A percentile compares a stretch with the other conserved stretches of the same genome.
phyloP scores from a whole-genome alignment of 2,329 filamentous ascomycete genomes.

The Cladorrhinum sp. region DNA sequence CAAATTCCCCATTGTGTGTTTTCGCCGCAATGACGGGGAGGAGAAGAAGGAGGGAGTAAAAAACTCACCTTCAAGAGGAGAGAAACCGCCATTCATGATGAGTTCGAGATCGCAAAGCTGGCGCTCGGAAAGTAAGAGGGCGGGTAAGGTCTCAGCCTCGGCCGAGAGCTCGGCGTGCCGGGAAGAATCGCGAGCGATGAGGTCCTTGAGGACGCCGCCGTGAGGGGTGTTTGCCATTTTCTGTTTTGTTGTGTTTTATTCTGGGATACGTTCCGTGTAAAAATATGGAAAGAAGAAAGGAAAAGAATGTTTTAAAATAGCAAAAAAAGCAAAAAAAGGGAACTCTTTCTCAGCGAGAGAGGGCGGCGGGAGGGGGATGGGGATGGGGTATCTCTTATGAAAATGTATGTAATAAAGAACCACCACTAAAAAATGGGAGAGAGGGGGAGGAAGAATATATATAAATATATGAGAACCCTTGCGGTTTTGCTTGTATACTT shows the following conservation, averaged over 20 bases:
- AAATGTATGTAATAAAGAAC: not conserved
- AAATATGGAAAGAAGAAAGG: not conserved
- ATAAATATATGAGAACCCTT: no score
- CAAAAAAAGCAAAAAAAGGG: not conserved
- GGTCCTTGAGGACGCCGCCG: conserved; percentile 95
- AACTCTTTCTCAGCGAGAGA: not conserved
- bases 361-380: not conserved
- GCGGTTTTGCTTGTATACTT: no score
- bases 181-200: conserved; percentile 87
- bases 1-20: no score
- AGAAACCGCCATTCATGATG: conserved; percentile 97
- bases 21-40: no score
- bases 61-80: conserved; percentile 79
- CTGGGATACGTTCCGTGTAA: not conserved
- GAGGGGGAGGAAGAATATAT: not conserved
- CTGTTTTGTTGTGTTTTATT: conserved; percentile 25
- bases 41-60: conserved; percentile 7
- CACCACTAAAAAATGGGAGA: not conserved
- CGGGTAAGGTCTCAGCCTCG: conserved; percentile 84
- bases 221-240: conserved; percentile 71
- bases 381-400: not conserved
- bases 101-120: conserved; percentile 97
- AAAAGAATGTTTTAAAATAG: not conserved
- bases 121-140: conserved; percentile 82
- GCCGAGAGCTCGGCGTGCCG: conserved; percentile 73